Evolutionary conservation across 129 eudicot genomes (phyloP), one percentile per base, ranked within the genome.

Genomic region (Flaveria trinervia): DNA sequence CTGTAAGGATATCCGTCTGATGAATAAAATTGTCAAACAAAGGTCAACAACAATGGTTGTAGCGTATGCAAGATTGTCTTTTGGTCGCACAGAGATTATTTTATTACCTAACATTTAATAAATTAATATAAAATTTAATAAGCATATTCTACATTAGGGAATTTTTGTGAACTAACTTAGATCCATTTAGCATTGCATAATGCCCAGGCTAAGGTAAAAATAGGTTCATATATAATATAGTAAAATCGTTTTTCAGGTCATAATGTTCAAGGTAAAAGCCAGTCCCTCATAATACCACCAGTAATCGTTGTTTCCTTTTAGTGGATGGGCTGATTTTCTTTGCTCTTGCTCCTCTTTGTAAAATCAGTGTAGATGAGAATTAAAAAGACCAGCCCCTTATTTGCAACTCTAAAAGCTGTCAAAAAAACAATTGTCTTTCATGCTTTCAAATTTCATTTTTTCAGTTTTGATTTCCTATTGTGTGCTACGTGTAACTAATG

Each of bases 361-460:
- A 64, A 17, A 51, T 51, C 56, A 4, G n/a, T 12, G 10, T 23
- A 1, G 33, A 56, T 23, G 13, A 56, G 9, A 20, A 20, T 7
- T 1, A 17, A 7, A 56, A 50, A 50, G 55, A 3, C 14, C 17
- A 16, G 26, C 65, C 50, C 12, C 62, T 45, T 28, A 26, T 25
- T 62, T 45, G 61, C 45, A 39, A 77, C 15, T 10, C 11, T 52
- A 68, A 77, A 7, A 68, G 20, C 60, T 77, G 33, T 57, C 33
- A 49, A 25, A 76, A 76, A 15, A 41, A 51, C 36, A 76, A 43
- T 55, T 68, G 50, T 26, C 17, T 41, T 22, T 12, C 57, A 50
- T 36, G 3, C 79, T 65, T 65, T 50, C n/a, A 66, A 12, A 36
- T 36, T 36, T 36, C 41, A 36, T 52, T 51, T 22, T 62, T 68